These are phyloP conservation scores for Amylocarpus encephaloides DNA, from an alignment of 2,329 filamentous ascomycete species.

Conservation along the genomic window DNA sequence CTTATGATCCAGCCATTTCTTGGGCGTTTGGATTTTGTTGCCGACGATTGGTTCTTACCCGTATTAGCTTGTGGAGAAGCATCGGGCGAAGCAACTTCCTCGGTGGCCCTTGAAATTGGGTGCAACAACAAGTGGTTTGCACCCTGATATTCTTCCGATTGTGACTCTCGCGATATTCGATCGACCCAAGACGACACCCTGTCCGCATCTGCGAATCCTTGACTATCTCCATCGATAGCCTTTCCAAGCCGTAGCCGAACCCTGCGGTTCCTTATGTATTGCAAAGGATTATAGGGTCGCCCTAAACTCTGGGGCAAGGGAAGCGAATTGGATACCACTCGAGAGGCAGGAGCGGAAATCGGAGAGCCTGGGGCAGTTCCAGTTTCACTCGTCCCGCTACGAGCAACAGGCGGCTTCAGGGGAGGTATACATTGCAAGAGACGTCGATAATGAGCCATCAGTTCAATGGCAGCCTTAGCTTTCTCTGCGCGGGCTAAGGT, in stretches of 20 bases:
- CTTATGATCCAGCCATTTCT: slow-evolving; percentile 80
- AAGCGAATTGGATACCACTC: slow-evolving; percentile 33
- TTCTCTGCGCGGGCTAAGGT: slow-evolving; percentile 79
- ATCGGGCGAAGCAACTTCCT: slow-evolving; percentile 24
- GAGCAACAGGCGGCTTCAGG: slow-evolving; percentile 45
- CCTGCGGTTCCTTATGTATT: slow-evolving; percentile 87
- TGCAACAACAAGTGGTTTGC: slow-evolving; percentile 38
- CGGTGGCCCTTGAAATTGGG: slow-evolving; percentile 31
- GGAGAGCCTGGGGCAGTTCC: slow-evolving; percentile 12
- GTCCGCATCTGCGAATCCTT: slow-evolving; percentile 70
- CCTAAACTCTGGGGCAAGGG: slow-evolving; percentile 39
- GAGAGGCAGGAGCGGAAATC: slow-evolving; percentile 31
- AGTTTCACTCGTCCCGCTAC: slow-evolving; percentile 38
- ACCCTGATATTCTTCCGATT: slow-evolving; percentile 19
- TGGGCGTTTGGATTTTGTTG: slow-evolving; percentile 58
- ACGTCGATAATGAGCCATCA: slow-evolving; percentile 77
- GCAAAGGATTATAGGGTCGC: slow-evolving; percentile 81
- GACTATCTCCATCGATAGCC: slow-evolving; percentile 64
- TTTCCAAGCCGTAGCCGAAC: slow-evolving; percentile 72
- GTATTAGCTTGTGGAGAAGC: slow-evolving; percentile 36
- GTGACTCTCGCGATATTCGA: slow-evolving; percentile 39
- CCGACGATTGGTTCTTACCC: slow-evolving; percentile 29
- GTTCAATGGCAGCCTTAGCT: slow-evolving; percentile 77
- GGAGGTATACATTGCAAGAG: slow-evolving; percentile 75
- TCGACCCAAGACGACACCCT: slow-evolving; percentile 74